phyloP scores from a whole-genome alignment of 371 early-diverging fungal species.

The Chytridium lagenaria region DNA sequence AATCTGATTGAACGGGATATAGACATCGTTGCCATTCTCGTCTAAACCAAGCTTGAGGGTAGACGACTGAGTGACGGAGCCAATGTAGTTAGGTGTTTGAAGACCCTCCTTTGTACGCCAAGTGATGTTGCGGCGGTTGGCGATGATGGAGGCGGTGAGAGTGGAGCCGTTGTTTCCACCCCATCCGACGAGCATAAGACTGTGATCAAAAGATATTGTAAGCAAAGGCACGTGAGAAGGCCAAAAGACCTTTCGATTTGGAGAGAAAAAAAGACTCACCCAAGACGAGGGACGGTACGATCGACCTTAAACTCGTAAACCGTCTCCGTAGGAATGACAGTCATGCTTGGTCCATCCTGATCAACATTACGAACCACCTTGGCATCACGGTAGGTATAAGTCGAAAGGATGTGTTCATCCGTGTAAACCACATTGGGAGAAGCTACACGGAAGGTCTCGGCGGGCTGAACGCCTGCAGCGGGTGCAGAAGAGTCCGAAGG shows the following conservation, averaged over 20 bases:
- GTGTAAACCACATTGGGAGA: slow-evolving; percentile 88
- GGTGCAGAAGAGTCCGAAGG: slow-evolving; percentile 22
- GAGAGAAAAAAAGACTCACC: slow-evolving; percentile 60
- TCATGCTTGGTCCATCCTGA: slow-evolving; percentile 63
- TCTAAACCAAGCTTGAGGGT: slow-evolving; percentile 89
- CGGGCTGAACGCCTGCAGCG: slow-evolving; percentile 44
- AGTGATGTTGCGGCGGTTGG: slow-evolving; percentile 82
- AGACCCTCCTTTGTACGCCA: slow-evolving; percentile 94
- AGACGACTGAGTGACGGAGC: slow-evolving; percentile 93
- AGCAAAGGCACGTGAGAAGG: neutral
- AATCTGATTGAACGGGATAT: slow-evolving; percentile 87
- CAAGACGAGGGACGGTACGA: slow-evolving; percentile 76
- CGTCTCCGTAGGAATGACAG: slow-evolving; percentile 84
- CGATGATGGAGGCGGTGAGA: slow-evolving; percentile 91
- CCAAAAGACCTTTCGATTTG: too few species aligned
- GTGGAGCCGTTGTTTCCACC: slow-evolving; percentile 99
- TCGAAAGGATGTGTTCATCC: slow-evolving; percentile 77
- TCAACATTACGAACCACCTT: slow-evolving; percentile 70
- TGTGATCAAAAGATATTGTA: neutral
- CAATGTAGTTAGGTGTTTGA: slow-evolving; percentile 93
- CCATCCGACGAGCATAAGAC: slow-evolving; percentile 98
- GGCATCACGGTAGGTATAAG: slow-evolving; percentile 89
- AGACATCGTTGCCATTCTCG: slow-evolving; percentile 81
- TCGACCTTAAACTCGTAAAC: slow-evolving; percentile 89
- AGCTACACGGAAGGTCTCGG: slow-evolving; percentile 75